Percentiles rank a stretch among this genome's conserved stretches.
Evolutionary conservation across 176 grass and related monocot species (phyloP).

Genomic region (Musa schizocarpa): DNA sequence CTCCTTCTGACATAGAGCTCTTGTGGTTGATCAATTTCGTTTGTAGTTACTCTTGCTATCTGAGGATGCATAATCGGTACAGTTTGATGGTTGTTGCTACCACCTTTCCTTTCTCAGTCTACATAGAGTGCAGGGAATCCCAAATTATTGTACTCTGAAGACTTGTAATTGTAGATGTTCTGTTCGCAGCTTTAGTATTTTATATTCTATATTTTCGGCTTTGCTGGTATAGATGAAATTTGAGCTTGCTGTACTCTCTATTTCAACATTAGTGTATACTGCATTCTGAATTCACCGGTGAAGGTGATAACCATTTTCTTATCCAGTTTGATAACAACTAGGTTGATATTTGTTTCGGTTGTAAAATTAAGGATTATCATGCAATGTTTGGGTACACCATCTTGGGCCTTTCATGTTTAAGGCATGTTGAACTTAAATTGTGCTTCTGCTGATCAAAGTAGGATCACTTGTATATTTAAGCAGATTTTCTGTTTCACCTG

Average conservation of each 20-base stretch:
- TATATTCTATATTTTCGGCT: neutral
- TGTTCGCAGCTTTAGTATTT: too few relatives aligned
- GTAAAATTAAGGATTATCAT: neutral
- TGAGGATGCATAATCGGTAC: too few relatives aligned
- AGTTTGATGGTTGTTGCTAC: neutral
- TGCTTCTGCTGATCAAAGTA: neutral
- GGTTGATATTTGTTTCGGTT: neutral
- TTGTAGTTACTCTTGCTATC: neutral
- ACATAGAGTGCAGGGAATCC: neutral
- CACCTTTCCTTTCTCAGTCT: neutral
- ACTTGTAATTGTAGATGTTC: too few relatives aligned
- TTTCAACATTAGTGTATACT: neutral
- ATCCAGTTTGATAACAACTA: neutral
- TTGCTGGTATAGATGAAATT: neutral
- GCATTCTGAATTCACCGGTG: neutral
- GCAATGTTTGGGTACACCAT: too few relatives aligned
- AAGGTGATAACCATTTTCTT: too few relatives aligned
- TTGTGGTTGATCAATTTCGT: neutral
- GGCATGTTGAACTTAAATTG: neutral
- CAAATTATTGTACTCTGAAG: neutral
- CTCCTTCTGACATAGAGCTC: neutral
- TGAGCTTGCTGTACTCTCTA: neutral
- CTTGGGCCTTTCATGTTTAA: neutral
- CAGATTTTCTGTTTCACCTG: neutral
- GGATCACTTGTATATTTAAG: neutral